These are phyloP conservation scores for Penicillium crustosum DNA, from an alignment of 2,329 filamentous ascomycete genomes.

Conservation along the genomic window DNA sequence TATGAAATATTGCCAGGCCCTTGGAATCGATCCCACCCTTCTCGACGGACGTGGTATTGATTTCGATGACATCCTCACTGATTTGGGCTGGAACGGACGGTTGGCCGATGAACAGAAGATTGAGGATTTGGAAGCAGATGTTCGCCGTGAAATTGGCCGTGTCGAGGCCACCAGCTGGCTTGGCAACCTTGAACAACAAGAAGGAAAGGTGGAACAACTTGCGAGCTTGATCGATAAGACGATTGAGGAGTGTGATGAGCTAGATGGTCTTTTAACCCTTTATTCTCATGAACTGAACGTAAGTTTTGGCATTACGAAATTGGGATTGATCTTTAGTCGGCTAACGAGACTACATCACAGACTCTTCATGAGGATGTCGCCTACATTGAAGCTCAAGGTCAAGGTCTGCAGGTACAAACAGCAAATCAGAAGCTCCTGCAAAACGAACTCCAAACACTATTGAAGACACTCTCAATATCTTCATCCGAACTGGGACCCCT, in stretches of 20 bases:
- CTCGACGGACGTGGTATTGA: conserved; percentile 74
- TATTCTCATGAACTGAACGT: conserved; percentile 93
- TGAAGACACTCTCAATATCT: conserved; percentile 88
- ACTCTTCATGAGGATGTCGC: conserved; percentile 93
- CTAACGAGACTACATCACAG: conserved; percentile 47
- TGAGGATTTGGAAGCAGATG: conserved; percentile 76
- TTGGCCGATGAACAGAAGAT: conserved; percentile 72
- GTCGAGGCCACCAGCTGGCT: conserved; percentile 93
- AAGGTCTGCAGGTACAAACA: conserved; percentile 94
- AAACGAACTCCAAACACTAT: conserved; percentile 81
- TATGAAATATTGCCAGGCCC: conserved; percentile 70
- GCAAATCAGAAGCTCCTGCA: conserved; percentile 94
- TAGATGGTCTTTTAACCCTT: conserved; percentile 89
- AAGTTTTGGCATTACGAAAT: conserved; percentile 40
- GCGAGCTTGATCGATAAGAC: conserved; percentile 82
- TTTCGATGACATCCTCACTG: conserved; percentile 77
- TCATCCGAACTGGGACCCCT: conserved; percentile 72
- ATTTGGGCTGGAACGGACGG: conserved; percentile 84
- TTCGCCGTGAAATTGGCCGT: conserved; percentile 84
- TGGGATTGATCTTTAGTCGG: conserved; percentile 1
- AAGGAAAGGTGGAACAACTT: conserved; percentile 84
- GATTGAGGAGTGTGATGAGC: conserved; percentile 92
- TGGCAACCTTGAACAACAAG: conserved; percentile 76
- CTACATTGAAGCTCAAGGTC: conserved; percentile 95
- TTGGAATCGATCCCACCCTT: conserved; percentile 76